Percentiles rank a stretch among this genome's conserved stretches.
These are phyloP conservation scores for Pueraria montana DNA, from an alignment of 306 rosid genomes.

Conservation along the genomic window DNA sequence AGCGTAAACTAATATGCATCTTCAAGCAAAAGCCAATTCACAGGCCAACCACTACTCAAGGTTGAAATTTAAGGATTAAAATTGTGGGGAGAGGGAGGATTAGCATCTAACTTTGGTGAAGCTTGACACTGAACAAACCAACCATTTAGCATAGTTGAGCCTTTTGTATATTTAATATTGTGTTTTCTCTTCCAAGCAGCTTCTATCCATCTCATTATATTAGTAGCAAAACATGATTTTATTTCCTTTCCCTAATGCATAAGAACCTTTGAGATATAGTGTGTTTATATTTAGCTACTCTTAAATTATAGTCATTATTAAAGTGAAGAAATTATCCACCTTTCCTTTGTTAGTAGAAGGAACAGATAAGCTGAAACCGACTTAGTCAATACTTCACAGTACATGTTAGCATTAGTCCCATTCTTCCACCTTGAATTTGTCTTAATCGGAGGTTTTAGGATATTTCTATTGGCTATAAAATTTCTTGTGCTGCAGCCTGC, in stretches of 20 bases:
- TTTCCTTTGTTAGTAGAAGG: slow-evolving; percentile 39
- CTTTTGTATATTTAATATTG: slow-evolving; percentile 4
- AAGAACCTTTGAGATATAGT: background rate
- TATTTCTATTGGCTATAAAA: slow-evolving; percentile 21
- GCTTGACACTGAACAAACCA: slow-evolving; percentile 3
- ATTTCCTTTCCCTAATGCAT: slow-evolving; percentile 14
- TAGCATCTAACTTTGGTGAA: slow-evolving; percentile 33
- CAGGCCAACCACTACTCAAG: slow-evolving; percentile 22
- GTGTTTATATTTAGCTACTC: slow-evolving; percentile 16
- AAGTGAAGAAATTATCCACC: slow-evolving; percentile 33
- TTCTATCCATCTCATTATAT: slow-evolving; percentile 18
- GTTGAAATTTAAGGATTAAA: slow-evolving; percentile 28
- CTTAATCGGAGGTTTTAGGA: slow-evolving; percentile 1
- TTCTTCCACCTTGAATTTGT: slow-evolving; percentile 8
- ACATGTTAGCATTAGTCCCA: background rate
- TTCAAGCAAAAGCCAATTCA: slow-evolving; percentile 14
- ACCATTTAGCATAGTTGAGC: background rate
- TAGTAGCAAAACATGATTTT: slow-evolving; percentile 30
- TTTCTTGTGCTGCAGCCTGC: slow-evolving; percentile 75
- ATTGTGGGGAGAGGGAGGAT: slow-evolving; percentile 15
- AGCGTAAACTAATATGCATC: slow-evolving; percentile 21
- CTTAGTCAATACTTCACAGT: slow-evolving; percentile 15
- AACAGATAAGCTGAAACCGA: slow-evolving; percentile 28
- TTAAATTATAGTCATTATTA: slow-evolving; percentile 7
- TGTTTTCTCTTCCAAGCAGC: slow-evolving; percentile 5